Percentiles rank a stretch among this genome's conserved stretches.
These are phyloP conservation scores for Podospora appendiculata DNA, from an alignment of 495 filamentous ascomycete genomes.

Conservation along the genomic window DNA sequence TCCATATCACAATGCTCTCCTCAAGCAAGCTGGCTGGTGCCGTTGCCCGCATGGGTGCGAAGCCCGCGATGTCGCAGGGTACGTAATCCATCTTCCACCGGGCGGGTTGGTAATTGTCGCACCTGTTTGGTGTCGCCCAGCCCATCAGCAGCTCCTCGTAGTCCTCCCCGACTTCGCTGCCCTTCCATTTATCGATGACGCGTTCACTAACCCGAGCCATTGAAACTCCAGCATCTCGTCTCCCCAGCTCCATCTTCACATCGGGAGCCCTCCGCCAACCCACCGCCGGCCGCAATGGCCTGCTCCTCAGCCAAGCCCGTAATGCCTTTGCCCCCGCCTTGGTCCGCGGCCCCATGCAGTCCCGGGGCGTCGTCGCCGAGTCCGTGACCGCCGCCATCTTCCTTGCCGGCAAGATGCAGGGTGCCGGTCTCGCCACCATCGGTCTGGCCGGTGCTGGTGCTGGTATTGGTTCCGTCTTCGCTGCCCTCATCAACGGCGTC, in stretches of 20 bases:
- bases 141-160: not conserved
- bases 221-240: constrained; percentile 4
- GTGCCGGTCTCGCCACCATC: constrained; percentile 30
- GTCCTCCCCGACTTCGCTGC: not conserved
- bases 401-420: constrained; percentile 28
- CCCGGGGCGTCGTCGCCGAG: constrained; percentile 25
- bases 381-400: constrained; percentile 27
- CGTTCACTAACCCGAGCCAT: not conserved
- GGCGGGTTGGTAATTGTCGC: not conserved
- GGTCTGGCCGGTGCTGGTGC: constrained; percentile 33
- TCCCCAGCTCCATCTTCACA: constrained; percentile 20
- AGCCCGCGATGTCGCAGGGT: constrained; percentile 8
- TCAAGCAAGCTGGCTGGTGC: constrained; percentile 13
- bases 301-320: constrained; percentile 14
- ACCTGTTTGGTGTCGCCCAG: not conserved
- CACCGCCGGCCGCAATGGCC: constrained; percentile 12
- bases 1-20: constrained; percentile 11
- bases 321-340: constrained; percentile 11
- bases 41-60: constrained; percentile 13
- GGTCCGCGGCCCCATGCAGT: constrained; percentile 19
- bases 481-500: constrained; percentile 29
- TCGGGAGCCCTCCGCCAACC: constrained; percentile 7
- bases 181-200: not conserved
- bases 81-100: not conserved
- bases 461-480: constrained; percentile 34